Percentiles rank a stretch among this genome's conserved stretches.
Evolutionary conservation across 2,329 filamentous ascomycete genomes (phyloP).

Genomic region (Herpotrichia juniperi): DNA sequence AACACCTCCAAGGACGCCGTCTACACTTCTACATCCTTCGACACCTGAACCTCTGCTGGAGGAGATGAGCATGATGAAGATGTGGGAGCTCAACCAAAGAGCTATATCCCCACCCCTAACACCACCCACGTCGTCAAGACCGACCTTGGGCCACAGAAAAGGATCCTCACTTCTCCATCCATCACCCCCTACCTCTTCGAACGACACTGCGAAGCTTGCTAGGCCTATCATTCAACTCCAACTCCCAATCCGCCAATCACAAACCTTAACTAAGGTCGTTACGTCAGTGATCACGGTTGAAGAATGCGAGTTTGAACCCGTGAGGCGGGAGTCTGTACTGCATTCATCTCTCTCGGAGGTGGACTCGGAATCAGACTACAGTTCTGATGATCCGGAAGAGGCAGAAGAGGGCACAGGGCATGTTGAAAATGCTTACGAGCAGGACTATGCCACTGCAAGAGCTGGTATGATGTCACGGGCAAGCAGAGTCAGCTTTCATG

Average conservation of each 20-base stretch:
- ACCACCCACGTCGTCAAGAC: background rate
- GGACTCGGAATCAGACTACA: slow-evolving; percentile 4
- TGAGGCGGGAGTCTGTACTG: background rate
- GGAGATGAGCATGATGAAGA: too few species aligned
- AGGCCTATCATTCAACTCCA: background rate
- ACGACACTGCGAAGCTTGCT: too few species aligned
- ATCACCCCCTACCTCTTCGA: background rate
- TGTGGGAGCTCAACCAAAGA: too few species aligned
- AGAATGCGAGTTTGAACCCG: background rate
- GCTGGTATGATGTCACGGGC: slow-evolving; percentile 1
- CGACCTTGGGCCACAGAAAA: background rate
- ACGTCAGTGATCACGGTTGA: too few species aligned
- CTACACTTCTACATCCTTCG: slow-evolving; percentile 17
- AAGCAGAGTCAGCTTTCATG: slow-evolving; percentile 2
- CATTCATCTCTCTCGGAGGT: slow-evolving; percentile 2
- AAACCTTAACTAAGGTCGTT: too few species aligned
- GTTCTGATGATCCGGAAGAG: too few species aligned
- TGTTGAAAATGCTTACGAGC: background rate
- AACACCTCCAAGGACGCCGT: slow-evolving; percentile 6
- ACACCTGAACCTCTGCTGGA: background rate
- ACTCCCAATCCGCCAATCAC: background rate
- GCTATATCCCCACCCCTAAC: too few species aligned
- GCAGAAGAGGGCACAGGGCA: background rate
- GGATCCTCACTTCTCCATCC: background rate
- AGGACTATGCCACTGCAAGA: background rate